A percentile compares a stretch with the other conserved stretches of the same genome.
Conservation (phyloP, 192 early-diverging fungal genomes). For the Cetraspora pellucida region DNA sequence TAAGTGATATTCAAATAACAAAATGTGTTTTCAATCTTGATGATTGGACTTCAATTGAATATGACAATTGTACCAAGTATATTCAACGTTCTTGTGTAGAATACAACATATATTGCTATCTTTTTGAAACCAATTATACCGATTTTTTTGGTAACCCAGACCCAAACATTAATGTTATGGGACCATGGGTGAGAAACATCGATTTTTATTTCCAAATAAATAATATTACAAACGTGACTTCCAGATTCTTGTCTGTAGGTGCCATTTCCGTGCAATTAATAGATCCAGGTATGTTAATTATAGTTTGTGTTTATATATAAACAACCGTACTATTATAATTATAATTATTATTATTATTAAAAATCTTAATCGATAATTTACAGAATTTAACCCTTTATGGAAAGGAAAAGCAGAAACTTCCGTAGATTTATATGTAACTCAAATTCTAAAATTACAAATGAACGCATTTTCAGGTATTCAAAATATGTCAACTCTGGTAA, state of each 20-base stretch:
- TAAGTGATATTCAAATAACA: neutral
- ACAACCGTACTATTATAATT: too few species aligned
- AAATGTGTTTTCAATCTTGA: neutral
- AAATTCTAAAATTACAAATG: neutral
- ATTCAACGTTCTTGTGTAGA: too few species aligned
- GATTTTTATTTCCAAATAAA: slow-evolving; percentile 16
- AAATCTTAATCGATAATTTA: neutral
- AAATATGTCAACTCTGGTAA: neutral
- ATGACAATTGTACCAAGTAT: neutral
- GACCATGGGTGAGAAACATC: neutral
- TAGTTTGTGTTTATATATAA: neutral
- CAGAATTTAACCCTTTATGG: neutral
- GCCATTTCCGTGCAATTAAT: neutral
- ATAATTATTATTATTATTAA: neutral
- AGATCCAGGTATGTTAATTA: neutral
- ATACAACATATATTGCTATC: neutral
- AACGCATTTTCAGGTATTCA: slow-evolving; percentile 3
- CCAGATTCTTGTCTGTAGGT: neutral
- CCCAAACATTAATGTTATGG: neutral
- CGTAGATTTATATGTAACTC: too few species aligned
- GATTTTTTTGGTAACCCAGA: neutral
- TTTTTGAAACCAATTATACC: neutral
- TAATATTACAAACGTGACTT: neutral
- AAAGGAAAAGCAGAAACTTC: too few species aligned
- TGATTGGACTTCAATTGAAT: neutral